Base-by-base conservation (phyloP, 2,329 filamentous ascomycete genomes). In the Diplodia intermedia region DNA sequence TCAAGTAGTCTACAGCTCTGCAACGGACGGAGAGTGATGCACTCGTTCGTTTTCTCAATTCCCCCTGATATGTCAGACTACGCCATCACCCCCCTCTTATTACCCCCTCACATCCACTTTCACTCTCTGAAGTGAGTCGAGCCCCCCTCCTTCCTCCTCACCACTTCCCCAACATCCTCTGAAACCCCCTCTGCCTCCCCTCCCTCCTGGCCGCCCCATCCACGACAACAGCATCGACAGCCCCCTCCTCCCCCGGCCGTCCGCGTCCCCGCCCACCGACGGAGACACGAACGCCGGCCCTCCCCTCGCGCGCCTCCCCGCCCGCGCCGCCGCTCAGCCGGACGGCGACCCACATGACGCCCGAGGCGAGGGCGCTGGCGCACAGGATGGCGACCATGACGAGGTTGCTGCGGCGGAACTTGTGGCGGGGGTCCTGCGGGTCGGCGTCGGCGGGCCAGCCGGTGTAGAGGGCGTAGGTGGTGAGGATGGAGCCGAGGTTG, bases 351-450 rank as follows among this genome's bases (percentile, higher is more conserved):
- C 88, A 87, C 90, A 95, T 94, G 68, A 84, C 75, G 26, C 89
- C 81, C 53, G 90, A 90, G 73, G 90, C 90, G 4, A 90, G 71
- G 62, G 97, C 94, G 79, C 93, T 97, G 62, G 89, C 81, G 70
- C 87, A 88, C 23, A 97, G 80, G 67, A 97, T 97, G 2, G 90
- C 93, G 69, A 97, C 89, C 93, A 97, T 96, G 72, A 90, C 88
- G 72, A 94, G 82, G 79, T 96, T 97, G 80, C 92, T 96, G 77
- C 89, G 90, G 70, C 91, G 89, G 80, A 91, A 96, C 80, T 90
- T 90, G 73, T 86, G 84, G 11, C 86, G 86, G 0, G 43, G 7
- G n/a, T 91, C 91, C 0, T 74, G 71, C 0, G 85, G 87, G 77
- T 97, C 93, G 53, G 85, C 87, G 77, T 97, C 93, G 53, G 86